Percentiles rank a stretch among this genome's conserved stretches.
These are phyloP conservation scores for Ceriops zippeliana DNA, from an alignment of 345 rosid genomes.

Conservation along the genomic window DNA sequence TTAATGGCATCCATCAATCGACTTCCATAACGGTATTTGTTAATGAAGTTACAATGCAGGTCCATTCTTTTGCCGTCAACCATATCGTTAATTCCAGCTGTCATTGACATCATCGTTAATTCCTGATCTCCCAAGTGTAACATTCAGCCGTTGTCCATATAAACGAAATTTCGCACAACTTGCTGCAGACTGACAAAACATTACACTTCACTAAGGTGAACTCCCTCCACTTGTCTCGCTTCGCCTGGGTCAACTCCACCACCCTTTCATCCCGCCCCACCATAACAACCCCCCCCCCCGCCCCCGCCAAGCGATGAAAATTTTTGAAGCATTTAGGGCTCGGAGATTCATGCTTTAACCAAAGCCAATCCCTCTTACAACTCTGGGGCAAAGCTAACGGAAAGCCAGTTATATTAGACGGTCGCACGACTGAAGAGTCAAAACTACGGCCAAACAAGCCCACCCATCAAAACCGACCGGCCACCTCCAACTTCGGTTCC, in stretches of 20 bases:
- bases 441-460: conserved; percentile 4
- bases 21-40: background rate
- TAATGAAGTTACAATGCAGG: background rate
- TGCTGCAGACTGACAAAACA: background rate
- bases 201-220: background rate
- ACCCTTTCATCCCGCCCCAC: background rate
- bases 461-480: conserved; percentile 18
- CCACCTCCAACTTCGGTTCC: conserved; percentile 17
- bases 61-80: background rate
- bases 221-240: background rate
- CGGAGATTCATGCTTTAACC: background rate
- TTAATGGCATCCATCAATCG: background rate
- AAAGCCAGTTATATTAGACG: background rate
- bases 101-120: background rate
- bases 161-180: background rate
- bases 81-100: background rate
- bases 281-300: background rate
- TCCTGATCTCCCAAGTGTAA: background rate
- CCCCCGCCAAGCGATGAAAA: background rate
- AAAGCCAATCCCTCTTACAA: too few relatives aligned
- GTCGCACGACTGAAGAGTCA: background rate
- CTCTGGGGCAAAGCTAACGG: background rate
- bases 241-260: background rate
- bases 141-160: background rate
- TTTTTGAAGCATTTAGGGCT: background rate